phyloP scores from a whole-genome alignment of 495 filamentous ascomycete genomes.

The Aspergillus asperescens region DNA sequence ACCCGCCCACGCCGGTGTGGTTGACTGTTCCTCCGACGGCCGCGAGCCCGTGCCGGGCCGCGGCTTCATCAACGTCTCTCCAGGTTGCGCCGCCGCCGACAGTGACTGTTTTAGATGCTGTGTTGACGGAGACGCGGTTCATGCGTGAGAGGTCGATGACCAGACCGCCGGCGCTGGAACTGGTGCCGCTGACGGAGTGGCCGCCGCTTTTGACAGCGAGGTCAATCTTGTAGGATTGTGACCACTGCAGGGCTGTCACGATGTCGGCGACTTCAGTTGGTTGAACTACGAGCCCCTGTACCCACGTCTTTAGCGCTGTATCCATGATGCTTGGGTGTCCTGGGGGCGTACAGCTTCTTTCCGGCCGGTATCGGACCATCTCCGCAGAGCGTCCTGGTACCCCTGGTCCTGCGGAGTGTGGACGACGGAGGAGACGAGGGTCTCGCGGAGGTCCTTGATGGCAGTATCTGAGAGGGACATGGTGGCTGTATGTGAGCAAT shows the following conservation, averaged over 20 bases:
- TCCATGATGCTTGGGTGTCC: no score
- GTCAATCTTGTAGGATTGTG: constrained; percentile 37
- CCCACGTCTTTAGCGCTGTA: not conserved
- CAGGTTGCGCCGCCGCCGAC: constrained; percentile 8
- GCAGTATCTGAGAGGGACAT: constrained; percentile 7
- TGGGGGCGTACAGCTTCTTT: constrained; percentile 8
- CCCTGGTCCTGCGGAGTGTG: constrained; percentile 12
- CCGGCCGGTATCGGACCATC: constrained; percentile 16
- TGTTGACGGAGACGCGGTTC: constrained; percentile 5
- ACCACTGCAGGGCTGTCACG: constrained; percentile 38
- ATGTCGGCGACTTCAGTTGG: constrained; percentile 35
- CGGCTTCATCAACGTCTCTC: constrained; percentile 1
- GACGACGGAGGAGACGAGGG: constrained; percentile 21
- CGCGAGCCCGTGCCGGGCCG: constrained; percentile 31
- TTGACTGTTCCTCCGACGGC: constrained; percentile 51
- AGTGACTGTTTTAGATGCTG: not conserved
- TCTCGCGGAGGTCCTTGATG: constrained; percentile 21
- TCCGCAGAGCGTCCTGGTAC: constrained; percentile 8
- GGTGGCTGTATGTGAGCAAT: no score
- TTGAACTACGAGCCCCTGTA: constrained; percentile 40
- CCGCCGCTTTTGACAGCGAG: constrained; percentile 51
- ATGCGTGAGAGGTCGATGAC: constrained; percentile 9
- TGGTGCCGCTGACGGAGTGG: constrained; percentile 32
- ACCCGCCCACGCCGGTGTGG: constrained; percentile 50
- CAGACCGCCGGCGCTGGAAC: not conserved